A percentile compares a stretch with the other conserved stretches of the same genome.
Conservation (phyloP, 106 monocot species). For the Dendrobium chrysotoxum region DNA sequence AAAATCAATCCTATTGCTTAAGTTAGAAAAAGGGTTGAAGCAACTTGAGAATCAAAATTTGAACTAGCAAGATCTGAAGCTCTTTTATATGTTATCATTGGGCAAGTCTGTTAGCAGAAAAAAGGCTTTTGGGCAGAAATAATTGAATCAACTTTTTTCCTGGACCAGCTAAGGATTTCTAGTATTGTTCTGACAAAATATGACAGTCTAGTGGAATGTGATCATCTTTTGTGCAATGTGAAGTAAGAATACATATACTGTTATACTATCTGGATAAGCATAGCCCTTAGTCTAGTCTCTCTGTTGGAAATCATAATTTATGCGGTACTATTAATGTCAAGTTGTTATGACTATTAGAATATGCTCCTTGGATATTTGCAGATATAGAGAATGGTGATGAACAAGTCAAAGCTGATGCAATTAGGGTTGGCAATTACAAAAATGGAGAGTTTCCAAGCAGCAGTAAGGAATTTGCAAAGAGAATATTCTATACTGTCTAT, state of each 20-base stretch:
- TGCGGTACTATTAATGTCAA: background rate
- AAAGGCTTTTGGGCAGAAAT: background rate
- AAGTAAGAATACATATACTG: background rate
- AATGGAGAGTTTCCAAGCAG: constrained; percentile 81
- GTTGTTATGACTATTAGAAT: background rate
- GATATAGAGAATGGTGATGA: constrained; percentile 91
- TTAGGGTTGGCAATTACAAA: constrained; percentile 91
- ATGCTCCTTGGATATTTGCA: constrained; percentile 20
- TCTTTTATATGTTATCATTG: background rate
- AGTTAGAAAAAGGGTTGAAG: background rate
- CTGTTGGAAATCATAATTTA: background rate
- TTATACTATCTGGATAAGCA: background rate
- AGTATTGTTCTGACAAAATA: background rate
- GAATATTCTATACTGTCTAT: constrained; percentile 93
- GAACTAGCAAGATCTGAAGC: background rate
- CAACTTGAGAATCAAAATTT: background rate
- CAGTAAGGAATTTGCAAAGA: constrained; percentile 81
- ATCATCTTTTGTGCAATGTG: background rate
- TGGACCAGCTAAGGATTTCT: background rate
- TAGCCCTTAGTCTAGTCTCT: background rate
- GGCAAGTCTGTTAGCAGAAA: background rate
- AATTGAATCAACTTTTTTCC: background rate
- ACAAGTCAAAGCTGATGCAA: constrained; percentile 90
- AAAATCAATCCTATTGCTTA: background rate
- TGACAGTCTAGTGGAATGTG: background rate